Percentiles rank a stretch among this genome's conserved stretches.
These are phyloP conservation scores for Herpetospermum pedunculosum DNA, from an alignment of 306 rosid species.

Conservation along the genomic window DNA sequence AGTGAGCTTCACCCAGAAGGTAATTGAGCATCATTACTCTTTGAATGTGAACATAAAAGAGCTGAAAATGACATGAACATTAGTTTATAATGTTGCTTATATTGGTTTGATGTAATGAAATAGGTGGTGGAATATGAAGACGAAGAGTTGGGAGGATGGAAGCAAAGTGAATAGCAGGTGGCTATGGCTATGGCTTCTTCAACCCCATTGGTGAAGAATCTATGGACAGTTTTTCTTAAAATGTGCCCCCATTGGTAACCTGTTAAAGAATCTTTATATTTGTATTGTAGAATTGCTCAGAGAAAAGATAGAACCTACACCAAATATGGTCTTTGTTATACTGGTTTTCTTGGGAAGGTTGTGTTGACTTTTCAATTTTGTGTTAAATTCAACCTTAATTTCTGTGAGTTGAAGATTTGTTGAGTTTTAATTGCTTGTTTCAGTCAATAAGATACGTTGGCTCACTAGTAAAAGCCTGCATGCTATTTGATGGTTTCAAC, in stretches of 20 bases:
- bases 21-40: not conserved
- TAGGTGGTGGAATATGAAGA: conserved; percentile 31
- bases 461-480: not conserved
- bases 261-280: not conserved
- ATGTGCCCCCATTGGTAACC: not conserved
- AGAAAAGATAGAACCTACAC: not conserved
- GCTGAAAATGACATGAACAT: not conserved
- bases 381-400: not conserved
- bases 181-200: conserved; percentile 8
- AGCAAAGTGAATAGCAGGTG: conserved; percentile 34
- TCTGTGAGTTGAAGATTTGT: not conserved
- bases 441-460: not conserved
- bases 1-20: conserved; percentile 49
- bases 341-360: not conserved
- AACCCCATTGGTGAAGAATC: not conserved
- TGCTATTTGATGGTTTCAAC: not conserved
- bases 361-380: not conserved
- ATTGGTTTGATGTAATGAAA: conserved; percentile 11
- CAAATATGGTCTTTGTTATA: not conserved
- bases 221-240: not conserved
- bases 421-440: not conserved
- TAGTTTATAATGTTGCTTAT: not conserved
- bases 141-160: conserved; percentile 59
- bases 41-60: not conserved
- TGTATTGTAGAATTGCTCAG: not conserved